Evolutionary conservation across 306 rosid genomes (phyloP).

Genomic region (Cucurbita pepo): DNA sequence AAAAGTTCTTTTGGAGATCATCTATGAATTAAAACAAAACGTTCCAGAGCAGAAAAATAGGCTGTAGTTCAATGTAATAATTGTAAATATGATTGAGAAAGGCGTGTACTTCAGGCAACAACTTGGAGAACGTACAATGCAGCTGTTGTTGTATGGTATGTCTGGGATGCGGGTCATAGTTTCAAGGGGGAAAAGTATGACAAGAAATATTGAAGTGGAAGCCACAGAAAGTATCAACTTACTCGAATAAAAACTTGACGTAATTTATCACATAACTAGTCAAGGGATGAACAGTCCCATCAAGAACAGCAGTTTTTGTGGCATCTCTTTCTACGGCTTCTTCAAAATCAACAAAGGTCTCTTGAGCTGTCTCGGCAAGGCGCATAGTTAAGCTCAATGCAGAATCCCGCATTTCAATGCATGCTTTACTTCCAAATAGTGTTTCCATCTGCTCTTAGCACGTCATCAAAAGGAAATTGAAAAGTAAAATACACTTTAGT

Average conservation of each 20-base stretch:
- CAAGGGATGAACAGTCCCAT: conserved; percentile 96
- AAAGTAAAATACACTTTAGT: neutral
- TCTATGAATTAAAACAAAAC: neutral
- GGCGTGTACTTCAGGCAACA: neutral
- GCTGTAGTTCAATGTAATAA: neutral
- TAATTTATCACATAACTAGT: conserved; percentile 96
- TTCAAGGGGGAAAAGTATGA: neutral
- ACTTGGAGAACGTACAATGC: neutral
- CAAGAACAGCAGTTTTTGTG: conserved; percentile 81
- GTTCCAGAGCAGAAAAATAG: neutral
- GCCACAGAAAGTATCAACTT: conserved; percentile 22
- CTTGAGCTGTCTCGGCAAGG: conserved; percentile 91
- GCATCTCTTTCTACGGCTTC: conserved; percentile 98
- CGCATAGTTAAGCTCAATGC: conserved; percentile 56
- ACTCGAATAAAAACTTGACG: conserved; percentile 79
- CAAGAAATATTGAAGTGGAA: neutral
- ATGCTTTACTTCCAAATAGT: conserved; percentile 59
- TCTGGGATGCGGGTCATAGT: neutral
- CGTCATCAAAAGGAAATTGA: neutral
- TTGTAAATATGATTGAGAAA: neutral
- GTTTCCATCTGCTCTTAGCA: conserved; percentile 31
- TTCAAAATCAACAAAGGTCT: conserved; percentile 90
- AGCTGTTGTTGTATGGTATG: neutral
- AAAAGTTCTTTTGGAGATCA: neutral
- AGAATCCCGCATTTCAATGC: conserved; percentile 70